Base-by-base conservation (phyloP, 2,329 filamentous ascomycete species). In the Lachnellula cervina region DNA sequence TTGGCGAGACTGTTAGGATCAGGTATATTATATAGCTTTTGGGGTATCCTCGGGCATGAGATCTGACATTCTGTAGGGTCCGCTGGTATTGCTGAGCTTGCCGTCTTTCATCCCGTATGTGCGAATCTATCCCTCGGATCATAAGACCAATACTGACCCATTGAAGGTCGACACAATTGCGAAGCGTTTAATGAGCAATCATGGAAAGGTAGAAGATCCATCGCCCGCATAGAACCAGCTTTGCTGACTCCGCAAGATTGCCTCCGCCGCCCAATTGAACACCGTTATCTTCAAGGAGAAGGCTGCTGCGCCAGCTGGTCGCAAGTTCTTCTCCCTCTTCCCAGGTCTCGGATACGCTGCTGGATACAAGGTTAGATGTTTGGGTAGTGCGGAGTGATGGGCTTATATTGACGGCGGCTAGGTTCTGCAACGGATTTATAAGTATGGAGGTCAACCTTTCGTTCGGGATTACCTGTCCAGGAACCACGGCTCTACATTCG, bases 171-270 rank as follows among this genome's bases (percentile, higher is more conserved):
- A 99, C 76, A 99, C 94, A 50, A 97, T 95, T 69, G 93, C 94
- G 62, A 99, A 99, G 81, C 90, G 94, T 66, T 84, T 99, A 75
- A 99, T 99, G 94, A 97, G 91, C 84, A 97, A 99, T 76, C 88
- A 96, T 73, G 84, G 84, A 70, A 89, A 80, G 76, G 82, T 89
- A 62, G 3, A 40, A n/a, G 5, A 21, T 14, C 16, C 42, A 46
- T 34, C 2, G 17, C 7, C 16, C 14, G 14, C 11, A 16, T 17
- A 17, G 25, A 23, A 40, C 2, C 8, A 38, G 8, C n/a, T 16
- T 16, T 2, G 57, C 67, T 63, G 54, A 62, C 50, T 14, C 65
- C 52, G 45, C 23, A 42, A 84, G 80, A 82, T 89, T 65, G 70
- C 75, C 54, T 80, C 76, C 51, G 66, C 76, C 28, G 70, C 81